Evolutionary conservation across 805 yeast species (phyloP).

Genomic region (Candida hungchunana): DNA sequence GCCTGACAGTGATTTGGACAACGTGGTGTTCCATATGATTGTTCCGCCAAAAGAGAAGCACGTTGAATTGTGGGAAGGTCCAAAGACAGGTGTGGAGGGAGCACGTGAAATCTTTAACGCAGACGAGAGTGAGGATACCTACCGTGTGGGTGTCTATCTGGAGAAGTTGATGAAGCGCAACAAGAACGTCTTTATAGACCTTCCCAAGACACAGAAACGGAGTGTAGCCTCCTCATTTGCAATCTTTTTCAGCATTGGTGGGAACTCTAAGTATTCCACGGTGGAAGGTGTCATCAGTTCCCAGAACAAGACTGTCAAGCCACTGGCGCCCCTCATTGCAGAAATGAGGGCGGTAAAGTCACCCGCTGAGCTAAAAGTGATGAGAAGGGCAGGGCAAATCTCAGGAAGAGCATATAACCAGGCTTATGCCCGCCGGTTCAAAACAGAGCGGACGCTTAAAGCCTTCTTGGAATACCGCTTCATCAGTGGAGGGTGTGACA

Average conservation of each 20-base stretch:
- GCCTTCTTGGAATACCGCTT: constrained; percentile 81
- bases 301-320: constrained; percentile 34
- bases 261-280: constrained; percentile 25
- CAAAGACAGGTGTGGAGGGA: constrained; percentile 80
- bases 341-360: constrained; percentile 68
- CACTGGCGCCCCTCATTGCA: constrained; percentile 41
- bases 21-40: constrained; percentile 65
- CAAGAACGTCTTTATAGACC: constrained; percentile 54
- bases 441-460: constrained; percentile 72
- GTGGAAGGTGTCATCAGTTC: constrained; percentile 26
- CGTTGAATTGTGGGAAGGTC: constrained; percentile 94
- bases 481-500: constrained; percentile 83
- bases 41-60: constrained; percentile 79
- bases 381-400: constrained; percentile 80
- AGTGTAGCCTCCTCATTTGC: constrained; percentile 22
- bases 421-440: constrained; percentile 66
- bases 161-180: constrained; percentile 44
- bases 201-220: constrained; percentile 25
- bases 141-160: constrained; percentile 40
- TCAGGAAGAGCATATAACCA: constrained; percentile 81
- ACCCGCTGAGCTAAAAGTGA: constrained; percentile 64
- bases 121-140: constrained; percentile 59
- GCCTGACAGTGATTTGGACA: constrained; percentile 46
- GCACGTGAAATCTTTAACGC: constrained; percentile 84
- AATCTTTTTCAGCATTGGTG: constrained; percentile 28